These are phyloP conservation scores for Brassica incana DNA, from an alignment of 345 rosid genomes.

Conservation along the genomic window DNA sequence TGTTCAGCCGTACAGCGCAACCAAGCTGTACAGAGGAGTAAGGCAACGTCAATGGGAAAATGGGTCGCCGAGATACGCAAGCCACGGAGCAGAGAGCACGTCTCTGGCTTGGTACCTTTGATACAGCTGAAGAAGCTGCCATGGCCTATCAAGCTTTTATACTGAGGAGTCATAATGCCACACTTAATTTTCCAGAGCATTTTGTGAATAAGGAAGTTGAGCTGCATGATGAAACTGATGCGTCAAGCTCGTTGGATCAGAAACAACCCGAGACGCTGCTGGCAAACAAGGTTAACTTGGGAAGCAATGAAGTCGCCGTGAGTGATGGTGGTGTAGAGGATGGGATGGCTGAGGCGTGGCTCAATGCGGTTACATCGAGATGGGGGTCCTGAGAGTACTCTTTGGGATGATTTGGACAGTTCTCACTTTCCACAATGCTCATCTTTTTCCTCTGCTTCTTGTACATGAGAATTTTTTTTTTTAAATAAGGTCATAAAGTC, in stretches of 20 bases:
- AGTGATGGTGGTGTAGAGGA: constrained; percentile 33
- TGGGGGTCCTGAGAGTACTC: constrained; percentile 95
- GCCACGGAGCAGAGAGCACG: constrained; percentile 83
- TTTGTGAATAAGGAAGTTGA: constrained; percentile 57
- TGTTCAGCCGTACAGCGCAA: constrained; percentile 57
- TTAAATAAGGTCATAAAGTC: constrained; percentile 35
- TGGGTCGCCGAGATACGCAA: constrained; percentile 99
- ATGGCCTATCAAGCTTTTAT: constrained; percentile 93
- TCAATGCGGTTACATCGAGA: constrained; percentile 72
- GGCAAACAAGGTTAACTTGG: constrained; percentile 27
- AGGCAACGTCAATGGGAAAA: constrained; percentile 99
- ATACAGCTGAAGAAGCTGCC: constrained; percentile 96
- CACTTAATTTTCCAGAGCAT: constrained; percentile 93
- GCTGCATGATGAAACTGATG: neutral
- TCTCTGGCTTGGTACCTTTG: constrained; percentile 91
- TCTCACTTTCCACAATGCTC: constrained; percentile 36
- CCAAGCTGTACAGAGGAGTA: constrained; percentile 92
- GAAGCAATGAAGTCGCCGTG: constrained; percentile 16
- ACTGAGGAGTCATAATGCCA: constrained; percentile 82
- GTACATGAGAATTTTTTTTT: constrained; percentile 60
- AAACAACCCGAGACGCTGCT: constrained; percentile 14
- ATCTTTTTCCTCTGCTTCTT: constrained; percentile 36
- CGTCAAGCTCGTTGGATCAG: neutral
- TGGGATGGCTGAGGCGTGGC: constrained; percentile 89
- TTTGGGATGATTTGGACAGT: constrained; percentile 89